Percentiles rank a stretch among this genome's conserved stretches.
These are phyloP conservation scores for Stephania cephalantha DNA, from an alignment of 164 flowering plant species.

Conservation along the genomic window DNA sequence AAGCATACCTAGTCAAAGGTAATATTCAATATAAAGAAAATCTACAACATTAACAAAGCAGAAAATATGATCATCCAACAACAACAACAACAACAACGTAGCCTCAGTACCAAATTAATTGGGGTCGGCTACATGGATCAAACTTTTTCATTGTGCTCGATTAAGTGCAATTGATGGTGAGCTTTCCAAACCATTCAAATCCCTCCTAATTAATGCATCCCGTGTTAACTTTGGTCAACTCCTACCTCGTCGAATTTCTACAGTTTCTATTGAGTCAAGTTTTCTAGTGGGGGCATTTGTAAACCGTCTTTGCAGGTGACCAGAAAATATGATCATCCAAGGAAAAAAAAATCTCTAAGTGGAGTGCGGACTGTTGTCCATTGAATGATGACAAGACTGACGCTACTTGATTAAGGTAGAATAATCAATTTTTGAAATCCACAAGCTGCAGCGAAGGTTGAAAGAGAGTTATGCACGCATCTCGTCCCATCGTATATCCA, in stretches of 20 bases:
- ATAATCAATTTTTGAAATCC: not conserved
- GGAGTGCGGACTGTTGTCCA: not conserved
- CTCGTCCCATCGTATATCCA: not conserved
- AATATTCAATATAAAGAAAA: not conserved
- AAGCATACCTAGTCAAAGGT: not conserved
- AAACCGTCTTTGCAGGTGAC: too few species aligned
- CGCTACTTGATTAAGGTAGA: not conserved
- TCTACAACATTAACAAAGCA: not conserved
- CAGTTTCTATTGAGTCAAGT: too few species aligned
- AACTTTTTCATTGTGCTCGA: too few species aligned
- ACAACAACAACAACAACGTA: too few species aligned
- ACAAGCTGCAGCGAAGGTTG: not conserved
- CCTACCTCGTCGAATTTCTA: too few species aligned
- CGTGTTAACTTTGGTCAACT: too few species aligned
- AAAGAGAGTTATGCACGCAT: not conserved
- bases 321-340: not conserved
- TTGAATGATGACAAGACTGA: not conserved
- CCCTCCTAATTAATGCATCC: too few species aligned
- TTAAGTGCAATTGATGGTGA: too few species aligned
- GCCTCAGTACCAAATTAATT: too few species aligned
- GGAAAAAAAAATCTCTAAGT: not conserved
- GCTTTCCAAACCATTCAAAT: too few species aligned
- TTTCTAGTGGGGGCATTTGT: too few species aligned
- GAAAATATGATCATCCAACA: not conserved
- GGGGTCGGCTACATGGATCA: too few species aligned